A percentile compares a stretch with the other conserved stretches of the same genome.
phyloP scores from a whole-genome alignment of 2,329 filamentous ascomycete genomes.

The Calonectria pseudoturangicola region DNA sequence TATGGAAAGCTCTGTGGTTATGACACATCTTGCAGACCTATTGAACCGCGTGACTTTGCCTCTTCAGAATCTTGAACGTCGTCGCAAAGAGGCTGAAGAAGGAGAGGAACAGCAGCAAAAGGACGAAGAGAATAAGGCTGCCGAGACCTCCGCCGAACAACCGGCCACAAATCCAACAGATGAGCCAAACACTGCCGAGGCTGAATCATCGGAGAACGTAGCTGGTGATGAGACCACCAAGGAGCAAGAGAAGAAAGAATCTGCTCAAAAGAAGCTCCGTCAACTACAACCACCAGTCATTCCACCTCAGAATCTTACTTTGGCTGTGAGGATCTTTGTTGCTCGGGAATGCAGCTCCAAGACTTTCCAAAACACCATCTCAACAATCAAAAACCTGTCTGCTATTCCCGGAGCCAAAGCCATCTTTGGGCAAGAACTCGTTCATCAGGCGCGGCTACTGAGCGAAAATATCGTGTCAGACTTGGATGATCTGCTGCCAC shows the following conservation, averaged over 20 bases:
- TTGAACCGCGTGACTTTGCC: constrained; percentile 93
- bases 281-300: constrained; percentile 87
- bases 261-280: constrained; percentile 70
- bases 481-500: constrained; percentile 87
- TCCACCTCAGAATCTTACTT: constrained; percentile 89
- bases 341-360: constrained; percentile 97
- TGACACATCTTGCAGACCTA: constrained; percentile 93
- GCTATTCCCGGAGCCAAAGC: constrained; percentile 92
- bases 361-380: constrained; percentile 97
- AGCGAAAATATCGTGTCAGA: constrained; percentile 91
- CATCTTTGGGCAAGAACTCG: constrained; percentile 93
- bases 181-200: constrained; percentile 53
- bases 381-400: constrained; percentile 98
- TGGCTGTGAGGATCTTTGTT: constrained; percentile 97
- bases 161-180: constrained; percentile 55
- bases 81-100: constrained; percentile 84
- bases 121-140: constrained; percentile 57
- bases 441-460: constrained; percentile 88
- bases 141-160: constrained; percentile 46
- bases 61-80: constrained; percentile 86
- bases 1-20: constrained; percentile 96
- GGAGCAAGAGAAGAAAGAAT: constrained; percentile 63
- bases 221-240: constrained; percentile 52
- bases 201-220: constrained; percentile 53
- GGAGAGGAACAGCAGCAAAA: constrained; percentile 67